Base-by-base conservation (phyloP, 148 eudicot species). In the Cornus suecica region DNA sequence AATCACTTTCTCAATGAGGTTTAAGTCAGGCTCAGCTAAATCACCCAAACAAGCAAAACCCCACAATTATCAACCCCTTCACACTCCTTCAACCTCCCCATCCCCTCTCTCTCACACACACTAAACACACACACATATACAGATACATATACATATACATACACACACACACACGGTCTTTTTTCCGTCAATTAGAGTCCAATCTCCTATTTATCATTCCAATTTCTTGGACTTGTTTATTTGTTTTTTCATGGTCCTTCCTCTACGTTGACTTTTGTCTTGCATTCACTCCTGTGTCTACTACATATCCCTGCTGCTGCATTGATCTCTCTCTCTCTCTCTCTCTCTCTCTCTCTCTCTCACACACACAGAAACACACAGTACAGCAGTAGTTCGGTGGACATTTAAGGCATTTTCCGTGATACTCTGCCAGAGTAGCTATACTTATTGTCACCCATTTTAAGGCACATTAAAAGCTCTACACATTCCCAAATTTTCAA, bases 361-460 rank as follows among this genome's bases (percentile, higher is more conserved):
- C 16, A 32, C 22, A 65, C 80, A 81, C 81, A 72, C 80, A 75
- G 80, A 70, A 22, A 45, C n/a, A 42, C 10, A 76, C 66, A 82
- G 78, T 87, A 86, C 86, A 80, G 48, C 80, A 84, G 71, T 48
- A 69, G 58, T 66, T 68, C 85, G 86, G 87, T 65, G 86, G 37
- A 26, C 74, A 68, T 83, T 66, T 68, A 84, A 61, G 74, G 23
- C 48, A 51, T 16, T n/a, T 42, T 2, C 28, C 41, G 31, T 22
- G 72, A 26, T 42, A 22, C 48, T 10, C 79, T 68, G 77, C 56
- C 65, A 30, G 66, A 62, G 45, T 18, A 34, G 45, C 63, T 34
- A 37, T 31, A 0, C 18, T 63, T 24, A 20, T 41, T 56, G 37
- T 66, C 84, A 37, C 81, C 42, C 74, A 25, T 78, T 77, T 65